A percentile compares a stretch with the other conserved stretches of the same genome.
Conservation (phyloP, 805 yeast species). For the Grigorovia transvaalensis region DNA sequence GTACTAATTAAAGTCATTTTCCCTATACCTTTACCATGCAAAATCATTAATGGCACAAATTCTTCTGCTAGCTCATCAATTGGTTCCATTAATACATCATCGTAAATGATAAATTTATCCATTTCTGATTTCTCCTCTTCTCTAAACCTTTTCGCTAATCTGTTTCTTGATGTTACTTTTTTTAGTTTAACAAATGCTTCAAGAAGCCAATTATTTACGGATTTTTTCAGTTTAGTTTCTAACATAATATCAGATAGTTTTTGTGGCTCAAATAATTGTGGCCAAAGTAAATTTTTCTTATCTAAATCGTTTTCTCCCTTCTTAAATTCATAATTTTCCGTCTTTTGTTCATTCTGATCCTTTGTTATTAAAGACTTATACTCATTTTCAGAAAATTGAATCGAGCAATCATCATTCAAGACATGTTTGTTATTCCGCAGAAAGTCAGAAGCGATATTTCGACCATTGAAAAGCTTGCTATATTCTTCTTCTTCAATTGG, state of each 20-base stretch:
- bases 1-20: conserved; percentile 69
- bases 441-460: background rate
- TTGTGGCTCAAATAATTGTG: conserved; percentile 24
- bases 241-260: conserved; percentile 23
- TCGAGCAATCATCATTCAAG: background rate
- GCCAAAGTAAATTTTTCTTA: conserved; percentile 18
- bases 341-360: background rate
- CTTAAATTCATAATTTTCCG: background rate
- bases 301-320: background rate
- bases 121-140: conserved; percentile 18
- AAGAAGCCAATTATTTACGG: conserved; percentile 25
- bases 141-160: conserved; percentile 19
- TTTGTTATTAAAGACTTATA: conserved; percentile 8
- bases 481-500: conserved; percentile 5
- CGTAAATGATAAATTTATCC: conserved; percentile 29
- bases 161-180: conserved; percentile 27
- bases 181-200: conserved; percentile 28
- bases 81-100: conserved; percentile 11
- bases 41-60: conserved; percentile 52
- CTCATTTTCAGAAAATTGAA: conserved; percentile 8
- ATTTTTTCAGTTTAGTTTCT: conserved; percentile 13
- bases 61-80: conserved; percentile 13
- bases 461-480: background rate
- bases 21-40: conserved; percentile 69
- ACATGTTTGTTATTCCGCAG: background rate